A percentile compares a stretch with the other conserved stretches of the same genome.
Evolutionary conservation across 2,329 filamentous ascomycete species (phyloP).

Genomic region (Lasiodiplodia citricola): DNA sequence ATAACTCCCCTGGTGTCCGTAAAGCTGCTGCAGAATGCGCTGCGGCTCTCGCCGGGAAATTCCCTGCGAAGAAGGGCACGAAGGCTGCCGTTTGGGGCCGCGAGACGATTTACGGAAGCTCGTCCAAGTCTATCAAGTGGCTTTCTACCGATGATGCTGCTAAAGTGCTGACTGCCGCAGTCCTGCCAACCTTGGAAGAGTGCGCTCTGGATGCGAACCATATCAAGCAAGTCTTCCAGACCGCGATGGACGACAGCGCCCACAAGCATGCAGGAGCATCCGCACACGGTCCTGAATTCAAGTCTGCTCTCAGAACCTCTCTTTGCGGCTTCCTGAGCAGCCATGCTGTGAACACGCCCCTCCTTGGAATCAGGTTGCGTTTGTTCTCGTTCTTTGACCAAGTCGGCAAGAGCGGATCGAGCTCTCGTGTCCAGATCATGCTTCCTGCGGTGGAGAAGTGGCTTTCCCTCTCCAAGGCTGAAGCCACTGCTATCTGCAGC

Average conservation of each 20-base stretch:
- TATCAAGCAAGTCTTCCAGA: constrained; percentile 67
- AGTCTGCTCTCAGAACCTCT: constrained; percentile 66
- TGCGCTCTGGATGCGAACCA: constrained; percentile 80
- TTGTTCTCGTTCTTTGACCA: constrained; percentile 75
- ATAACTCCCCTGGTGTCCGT: constrained; percentile 77
- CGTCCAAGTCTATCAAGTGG: constrained; percentile 57
- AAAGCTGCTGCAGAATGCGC: constrained; percentile 74
- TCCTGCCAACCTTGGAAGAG: constrained; percentile 83
- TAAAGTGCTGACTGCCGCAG: constrained; percentile 67
- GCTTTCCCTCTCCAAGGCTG: constrained; percentile 60
- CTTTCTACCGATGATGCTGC: constrained; percentile 63
- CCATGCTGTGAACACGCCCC: constrained; percentile 72
- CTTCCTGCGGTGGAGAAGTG: constrained; percentile 76
- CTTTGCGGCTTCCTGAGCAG: constrained; percentile 75
- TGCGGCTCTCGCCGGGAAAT: constrained; percentile 30
- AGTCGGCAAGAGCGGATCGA: constrained; percentile 73
- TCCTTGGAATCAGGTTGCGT: constrained; percentile 70
- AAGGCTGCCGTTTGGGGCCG: constrained; percentile 50
- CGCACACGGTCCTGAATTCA: constrained; percentile 54
- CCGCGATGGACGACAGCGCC: constrained; percentile 60
- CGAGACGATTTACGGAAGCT: constrained; percentile 64
- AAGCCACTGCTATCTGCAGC: constrained; percentile 58
- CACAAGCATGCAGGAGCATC: constrained; percentile 34
- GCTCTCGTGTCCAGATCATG: constrained; percentile 74
- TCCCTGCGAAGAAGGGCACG: constrained; percentile 26